Evolutionary conservation across 2,329 filamentous ascomycete genomes (phyloP), one percentile per base, ranked within the genome.

Genomic region (Microsporum audouinii): DNA sequence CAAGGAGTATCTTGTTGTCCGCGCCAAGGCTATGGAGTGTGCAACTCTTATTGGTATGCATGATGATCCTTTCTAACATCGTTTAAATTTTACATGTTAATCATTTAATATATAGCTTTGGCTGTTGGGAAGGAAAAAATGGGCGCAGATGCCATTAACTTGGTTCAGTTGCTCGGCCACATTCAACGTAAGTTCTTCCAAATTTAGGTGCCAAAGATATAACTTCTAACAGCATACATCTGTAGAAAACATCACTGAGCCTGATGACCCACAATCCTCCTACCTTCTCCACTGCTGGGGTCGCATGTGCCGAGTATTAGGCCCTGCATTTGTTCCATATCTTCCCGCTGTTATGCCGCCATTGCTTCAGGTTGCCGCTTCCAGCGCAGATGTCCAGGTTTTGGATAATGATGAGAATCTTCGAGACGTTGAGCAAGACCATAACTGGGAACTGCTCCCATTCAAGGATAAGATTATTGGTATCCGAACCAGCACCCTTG

Each of bases 251-350:
- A 94, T 97, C 64, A 87, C 86, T 3, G 94, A 99, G 69, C 78
- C 91, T 1, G 94, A 99, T 68, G 94, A 99, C 71, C 94, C 94
- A 43, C 94, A 99, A 75, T 88, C 91, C 14, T 92, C 95, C 69
- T 99, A 99, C 73, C 82, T 99, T 39, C 89, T 99, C 76, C 94
- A 99, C 80, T 99, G 94, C 78, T 99, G 94, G 94, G 94, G 94
- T 59, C 86, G 94, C 57, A 99, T 99, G 94, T 97, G 92, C 76
- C 87, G 94, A 66, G 92, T 99, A 34, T 82, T 99, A 65, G 91
- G 88, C 23, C 78, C 83, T 56, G 91, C 96, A 68, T 99, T 99
- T 75, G 80, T 97, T 10, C 91, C 91, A 14, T 99, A 95, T 79
- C 81, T 99, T 60, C 85, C 87, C 41, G 91, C 85, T 57, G 94